Conservation (phyloP, 306 rosid genomes). For the Cucurbita argyrosperma region DNA sequence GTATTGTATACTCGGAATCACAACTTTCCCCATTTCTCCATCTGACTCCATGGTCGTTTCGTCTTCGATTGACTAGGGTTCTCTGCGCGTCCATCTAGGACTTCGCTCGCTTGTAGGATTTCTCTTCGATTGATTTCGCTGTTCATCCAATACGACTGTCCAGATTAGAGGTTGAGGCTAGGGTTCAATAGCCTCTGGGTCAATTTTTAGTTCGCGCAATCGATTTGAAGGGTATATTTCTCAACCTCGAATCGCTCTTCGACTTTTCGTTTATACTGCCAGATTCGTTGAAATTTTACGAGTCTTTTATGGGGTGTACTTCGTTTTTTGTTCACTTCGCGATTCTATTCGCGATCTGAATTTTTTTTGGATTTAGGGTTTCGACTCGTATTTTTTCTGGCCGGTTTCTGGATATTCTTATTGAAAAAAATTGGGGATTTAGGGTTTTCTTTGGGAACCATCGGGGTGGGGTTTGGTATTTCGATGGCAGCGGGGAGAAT, state of each 20-base stretch:
- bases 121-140: slow-evolving; percentile 5
- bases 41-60: not conserved
- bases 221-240: not conserved
- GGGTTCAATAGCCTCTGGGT: not conserved
- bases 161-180: not conserved
- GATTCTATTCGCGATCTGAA: not conserved
- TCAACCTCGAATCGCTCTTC: not conserved
- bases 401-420: not conserved
- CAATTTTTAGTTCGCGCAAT: not conserved
- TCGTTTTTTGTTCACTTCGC: not conserved
- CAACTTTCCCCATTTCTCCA: not conserved
- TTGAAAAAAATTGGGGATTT: not conserved
- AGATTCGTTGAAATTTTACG: not conserved
- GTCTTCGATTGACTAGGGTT: slow-evolving; percentile 10
- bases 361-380: not conserved
- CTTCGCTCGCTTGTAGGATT: not conserved
- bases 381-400: not conserved
- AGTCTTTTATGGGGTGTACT: not conserved
- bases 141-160: not conserved
- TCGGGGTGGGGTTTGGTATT: slow-evolving; percentile 4
- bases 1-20: not conserved
- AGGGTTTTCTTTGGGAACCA: not conserved
- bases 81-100: not conserved
- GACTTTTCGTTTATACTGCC: not conserved
- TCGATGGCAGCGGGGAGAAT: slow-evolving; percentile 83